Percentiles rank a stretch among this genome's conserved stretches.
These are phyloP conservation scores for Cajanus cajan DNA, from an alignment of 306 rosid species.

Conservation along the genomic window DNA sequence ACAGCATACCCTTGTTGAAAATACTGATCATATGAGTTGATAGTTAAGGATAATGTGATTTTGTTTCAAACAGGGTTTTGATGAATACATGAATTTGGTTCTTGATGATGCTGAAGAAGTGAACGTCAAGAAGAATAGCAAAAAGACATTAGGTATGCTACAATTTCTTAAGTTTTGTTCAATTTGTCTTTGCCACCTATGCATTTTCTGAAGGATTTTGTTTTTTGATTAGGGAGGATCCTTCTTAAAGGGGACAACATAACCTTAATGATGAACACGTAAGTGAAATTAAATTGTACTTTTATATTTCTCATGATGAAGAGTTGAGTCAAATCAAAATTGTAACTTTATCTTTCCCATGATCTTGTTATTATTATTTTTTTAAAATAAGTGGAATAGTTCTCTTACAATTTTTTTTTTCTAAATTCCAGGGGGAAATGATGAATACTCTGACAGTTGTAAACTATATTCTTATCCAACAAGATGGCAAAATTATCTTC, in stretches of 20 bases:
- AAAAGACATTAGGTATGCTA: constrained; percentile 59
- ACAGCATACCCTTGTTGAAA: background rate
- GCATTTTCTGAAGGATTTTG: constrained; percentile 26
- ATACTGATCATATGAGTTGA: background rate
- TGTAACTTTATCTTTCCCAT: background rate
- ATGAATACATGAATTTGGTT: constrained; percentile 39
- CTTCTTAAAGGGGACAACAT: constrained; percentile 92
- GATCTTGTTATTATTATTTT: background rate
- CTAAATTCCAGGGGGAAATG: constrained; percentile 62
- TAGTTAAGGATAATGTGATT: background rate
- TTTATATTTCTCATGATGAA: constrained; percentile 52
- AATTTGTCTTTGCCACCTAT: background rate
- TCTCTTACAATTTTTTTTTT: background rate
- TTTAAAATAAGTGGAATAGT: background rate
- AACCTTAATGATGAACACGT: constrained; percentile 87
- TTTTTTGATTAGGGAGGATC: constrained; percentile 62
- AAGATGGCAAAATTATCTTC: constrained; percentile 11
- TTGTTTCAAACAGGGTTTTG: constrained; percentile 46
- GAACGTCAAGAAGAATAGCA: constrained; percentile 72
- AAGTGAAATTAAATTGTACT: constrained; percentile 32
- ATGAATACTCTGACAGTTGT: constrained; percentile 20
- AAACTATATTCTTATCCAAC: constrained; percentile 18
- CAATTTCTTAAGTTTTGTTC: background rate
- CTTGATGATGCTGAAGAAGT: constrained; percentile 60
- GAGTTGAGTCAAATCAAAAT: constrained; percentile 45